Conservation (phyloP, 495 filamentous ascomycete species). For the Patellaria atrata region DNA sequence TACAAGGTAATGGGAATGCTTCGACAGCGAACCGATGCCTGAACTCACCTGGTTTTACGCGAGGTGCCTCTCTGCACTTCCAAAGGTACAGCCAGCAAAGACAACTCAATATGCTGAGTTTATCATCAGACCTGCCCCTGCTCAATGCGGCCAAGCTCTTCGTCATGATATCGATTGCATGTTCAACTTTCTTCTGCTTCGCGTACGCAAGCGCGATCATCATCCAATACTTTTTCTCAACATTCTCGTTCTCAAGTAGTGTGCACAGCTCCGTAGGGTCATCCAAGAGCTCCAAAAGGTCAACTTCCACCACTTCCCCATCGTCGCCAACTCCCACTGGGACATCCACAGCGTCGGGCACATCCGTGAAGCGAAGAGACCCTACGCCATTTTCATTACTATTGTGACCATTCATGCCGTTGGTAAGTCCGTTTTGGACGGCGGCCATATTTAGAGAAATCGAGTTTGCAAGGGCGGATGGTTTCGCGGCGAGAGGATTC, state of each 20-base stretch:
- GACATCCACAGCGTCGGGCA: conserved; percentile 13
- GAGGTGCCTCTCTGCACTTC: conserved; percentile 83
- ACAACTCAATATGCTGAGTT: conserved; percentile 66
- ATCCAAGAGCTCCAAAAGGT: conserved; percentile 76
- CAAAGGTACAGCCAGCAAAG: conserved; percentile 86
- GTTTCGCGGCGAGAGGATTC: too few species aligned
- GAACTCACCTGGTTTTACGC: conserved; percentile 29
- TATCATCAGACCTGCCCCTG: conserved; percentile 60
- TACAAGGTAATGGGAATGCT: background rate
- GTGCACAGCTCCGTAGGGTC: conserved; percentile 93
- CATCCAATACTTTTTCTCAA: conserved; percentile 84
- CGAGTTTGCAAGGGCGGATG: too few species aligned
- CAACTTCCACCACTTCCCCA: conserved; percentile 78
- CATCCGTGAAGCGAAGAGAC: conserved; percentile 48
- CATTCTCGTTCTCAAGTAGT: conserved; percentile 80
- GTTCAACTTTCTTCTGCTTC: conserved; percentile 82
- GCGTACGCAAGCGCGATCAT: conserved; percentile 93
- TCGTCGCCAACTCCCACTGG: conserved; percentile 42
- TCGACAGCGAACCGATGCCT: conserved; percentile 19
- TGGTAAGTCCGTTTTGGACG: conserved; percentile 38
- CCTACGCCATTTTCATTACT: conserved; percentile 22
- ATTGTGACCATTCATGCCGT: conserved; percentile 43
- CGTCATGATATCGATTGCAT: conserved; percentile 84
- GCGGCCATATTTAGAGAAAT: too few species aligned
- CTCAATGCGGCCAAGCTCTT: conserved; percentile 66